Evolutionary conservation across 2,329 filamentous ascomycete species (phyloP), one percentile per base, ranked within the genome.

Genomic region (Alternaria tenuissima): DNA sequence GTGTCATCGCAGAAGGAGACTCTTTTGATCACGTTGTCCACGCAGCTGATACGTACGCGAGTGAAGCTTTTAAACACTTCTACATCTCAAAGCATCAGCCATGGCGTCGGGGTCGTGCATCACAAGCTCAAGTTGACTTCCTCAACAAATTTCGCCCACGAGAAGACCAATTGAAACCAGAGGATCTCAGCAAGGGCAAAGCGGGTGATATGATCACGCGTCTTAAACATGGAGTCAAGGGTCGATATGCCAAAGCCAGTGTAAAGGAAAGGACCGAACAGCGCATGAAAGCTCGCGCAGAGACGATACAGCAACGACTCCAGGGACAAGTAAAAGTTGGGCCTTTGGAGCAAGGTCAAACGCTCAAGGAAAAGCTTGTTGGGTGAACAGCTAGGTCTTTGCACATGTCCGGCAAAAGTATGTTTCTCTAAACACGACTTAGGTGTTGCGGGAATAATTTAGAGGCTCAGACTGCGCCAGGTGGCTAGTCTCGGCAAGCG

Each of bases 121-220:
- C 84, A 0, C 70, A 81, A 24, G 80, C 80, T 3, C 88, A 95
- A 75, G 76, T 96, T 1, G 81, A 85, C 36, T 89, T 91, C 56
- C 76, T 95, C 54, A 93, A 93, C 72, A 90, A 88, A 71, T 71
- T 89, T 4, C 83, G 89, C 8, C 79, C 79, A 1, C 80, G 85
- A 53, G 78, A 82, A n/a, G 81, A 88, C 28, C 81, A 85, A 54
- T 73, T 93, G 52, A 84, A 80, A 1, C 68, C 79, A 0, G 79
- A 80, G 0, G 84, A 88, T 28, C 70, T 96, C 59, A 93, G 86
- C 14, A 95, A 94, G 73, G 94, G 94, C 7, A 88, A 88, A 74
- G 94, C 93, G 5, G 86, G 86, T 5, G 94, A 97, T 75, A 94
- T 96, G 90, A 96, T 98, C 65, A 96, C 92, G 7, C 96, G 96